Evolutionary conservation across 306 rosid genomes (phyloP).

Genomic region (Arachis stenosperma): DNA sequence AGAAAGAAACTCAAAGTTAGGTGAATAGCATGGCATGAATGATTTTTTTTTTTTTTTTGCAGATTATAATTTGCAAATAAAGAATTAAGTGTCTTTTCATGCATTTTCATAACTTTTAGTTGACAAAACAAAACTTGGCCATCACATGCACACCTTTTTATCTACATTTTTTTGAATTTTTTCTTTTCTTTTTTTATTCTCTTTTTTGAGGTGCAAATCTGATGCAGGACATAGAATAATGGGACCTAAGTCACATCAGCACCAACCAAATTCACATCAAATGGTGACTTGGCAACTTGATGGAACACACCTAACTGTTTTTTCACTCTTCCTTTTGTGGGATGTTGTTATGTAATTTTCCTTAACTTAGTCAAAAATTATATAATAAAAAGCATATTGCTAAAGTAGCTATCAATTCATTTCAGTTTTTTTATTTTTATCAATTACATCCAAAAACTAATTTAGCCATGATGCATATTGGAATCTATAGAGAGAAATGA

Average conservation of each 20-base stretch:
- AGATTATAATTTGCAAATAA: background rate
- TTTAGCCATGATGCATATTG: constrained; percentile 19
- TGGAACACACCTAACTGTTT: background rate
- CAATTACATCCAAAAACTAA: constrained; percentile 33
- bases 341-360: constrained; percentile 19
- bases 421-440: background rate
- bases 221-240: constrained; percentile 27
- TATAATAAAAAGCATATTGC: too few species aligned
- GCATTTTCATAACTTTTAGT: constrained; percentile 13
- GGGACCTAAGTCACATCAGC: constrained; percentile 33
- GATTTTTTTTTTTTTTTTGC: background rate
- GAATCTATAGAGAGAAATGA: constrained; percentile 22
- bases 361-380: background rate
- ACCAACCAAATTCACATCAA: constrained; percentile 17
- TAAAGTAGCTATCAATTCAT: too few species aligned
- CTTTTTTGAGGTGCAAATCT: constrained; percentile 35
- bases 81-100: background rate
- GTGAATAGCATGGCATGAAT: constrained; percentile 12
- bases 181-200: background rate
- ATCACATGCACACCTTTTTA: constrained; percentile 8
- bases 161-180: too few species aligned
- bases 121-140: constrained; percentile 23
- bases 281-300: constrained; percentile 43
- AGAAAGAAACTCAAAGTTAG: constrained; percentile 9
- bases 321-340: constrained; percentile 32